phyloP scores from a whole-genome alignment of 176 grass and related monocot species.

The Paspalum vaginatum region DNA sequence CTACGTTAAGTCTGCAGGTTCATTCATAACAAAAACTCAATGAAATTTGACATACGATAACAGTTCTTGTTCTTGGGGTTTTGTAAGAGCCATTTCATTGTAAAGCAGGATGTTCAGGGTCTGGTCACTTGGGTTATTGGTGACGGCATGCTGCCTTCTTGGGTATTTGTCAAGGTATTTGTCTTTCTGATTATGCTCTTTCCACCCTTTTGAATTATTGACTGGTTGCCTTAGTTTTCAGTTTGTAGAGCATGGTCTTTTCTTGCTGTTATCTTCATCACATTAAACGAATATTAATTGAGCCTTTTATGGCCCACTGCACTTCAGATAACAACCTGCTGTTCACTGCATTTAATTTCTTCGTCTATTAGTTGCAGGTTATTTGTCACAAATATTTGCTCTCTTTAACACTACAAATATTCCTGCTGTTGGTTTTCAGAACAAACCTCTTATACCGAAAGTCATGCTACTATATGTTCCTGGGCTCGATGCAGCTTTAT shows the following conservation, averaged over 20 bases:
- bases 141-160: constrained; percentile 79
- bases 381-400: constrained; percentile 30
- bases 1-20: constrained; percentile 79
- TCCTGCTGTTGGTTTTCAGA: constrained; percentile 53
- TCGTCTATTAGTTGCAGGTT: background rate
- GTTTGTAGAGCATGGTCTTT: background rate
- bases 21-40: constrained; percentile 23
- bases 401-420: constrained; percentile 20
- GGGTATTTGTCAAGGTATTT: constrained; percentile 93
- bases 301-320: constrained; percentile 9
- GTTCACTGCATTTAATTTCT: background rate
- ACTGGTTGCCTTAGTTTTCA: background rate
- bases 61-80: background rate
- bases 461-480: constrained; percentile 87
- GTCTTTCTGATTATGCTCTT: constrained; percentile 16
- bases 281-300: constrained; percentile 6
- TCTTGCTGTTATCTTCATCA: constrained; percentile 1
- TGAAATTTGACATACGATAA: constrained; percentile 3
- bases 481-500: constrained; percentile 90
- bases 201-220: background rate
- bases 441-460: constrained; percentile 94
- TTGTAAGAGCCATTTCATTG: constrained; percentile 33
- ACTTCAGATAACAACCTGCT: background rate
- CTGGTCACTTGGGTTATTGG: constrained; percentile 88
- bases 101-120: constrained; percentile 81